Evolutionary conservation across 2,329 filamentous ascomycete genomes (phyloP), one percentile per base, ranked within the genome.

Genomic region (Scedosporium boydii): DNA sequence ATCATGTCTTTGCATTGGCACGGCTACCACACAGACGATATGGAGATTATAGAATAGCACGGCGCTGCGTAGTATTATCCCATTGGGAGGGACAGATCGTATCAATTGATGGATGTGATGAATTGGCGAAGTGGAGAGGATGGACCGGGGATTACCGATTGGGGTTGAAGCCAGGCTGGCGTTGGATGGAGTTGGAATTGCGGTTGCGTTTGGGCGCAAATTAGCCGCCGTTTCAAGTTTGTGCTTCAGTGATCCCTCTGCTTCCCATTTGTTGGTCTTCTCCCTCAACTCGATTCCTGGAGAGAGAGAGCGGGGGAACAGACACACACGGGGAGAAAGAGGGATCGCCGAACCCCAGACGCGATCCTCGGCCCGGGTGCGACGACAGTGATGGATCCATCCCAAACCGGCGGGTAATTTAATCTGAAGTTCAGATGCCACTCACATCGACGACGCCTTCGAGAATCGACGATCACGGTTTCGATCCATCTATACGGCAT

Each of bases 211-310:
- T 58, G 55, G 55, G 55, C 55, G 55, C 55, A 58, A 41, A 58
- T 58, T 58, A 58, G 55, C 55, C 55, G 55, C 55, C 55, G 55
- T 58, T 58, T 58, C 55, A 58, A 58, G 55, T 58, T 58, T 58
- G 18, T 23, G 51, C 23, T 55, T 55, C 34, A 38, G 10, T 38
- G 9, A 4, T 14, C 34, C 34, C 12, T 55, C 51, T 55, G 23
- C 18, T 23, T 23, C 18, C 12, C 51, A 55, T 48, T 48, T 18
- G 16, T 9, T 21, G 1, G 16, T 21, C 14, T 48, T 48, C 53
- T 56, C 27, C 6, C 23, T 9, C 12, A 6, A 5, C 6, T 56
- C 18, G 21, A 12, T 38, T 48, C 3, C n/a, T 18, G 4, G 44
- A 48, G 6, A 12, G 6, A 12, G 16, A 23, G 6, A 23, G 12